These are phyloP conservation scores for Phoma herbarum DNA, from an alignment of 2,329 filamentous ascomycete genomes.

Conservation along the genomic window DNA sequence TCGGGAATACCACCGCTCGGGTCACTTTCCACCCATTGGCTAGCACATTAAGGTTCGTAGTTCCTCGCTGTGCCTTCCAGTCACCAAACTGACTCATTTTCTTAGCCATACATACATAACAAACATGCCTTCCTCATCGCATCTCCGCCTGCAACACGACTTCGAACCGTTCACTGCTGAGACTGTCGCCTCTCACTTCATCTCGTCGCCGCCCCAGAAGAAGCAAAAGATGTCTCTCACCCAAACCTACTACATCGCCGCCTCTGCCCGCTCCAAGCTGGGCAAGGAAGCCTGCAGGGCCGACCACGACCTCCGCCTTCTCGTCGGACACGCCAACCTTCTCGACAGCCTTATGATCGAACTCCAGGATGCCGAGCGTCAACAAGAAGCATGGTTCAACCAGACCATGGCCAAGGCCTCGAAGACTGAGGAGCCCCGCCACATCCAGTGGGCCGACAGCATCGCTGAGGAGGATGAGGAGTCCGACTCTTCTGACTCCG, in stretches of 20 bases:
- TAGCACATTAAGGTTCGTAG: conserved; percentile 43
- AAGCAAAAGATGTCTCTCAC: conserved; percentile 96
- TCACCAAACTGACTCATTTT: conserved; percentile 61
- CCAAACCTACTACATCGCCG: conserved; percentile 97
- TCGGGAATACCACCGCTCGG: conserved; percentile 34
- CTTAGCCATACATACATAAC: conserved; percentile 41
- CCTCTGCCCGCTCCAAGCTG: conserved; percentile 96
- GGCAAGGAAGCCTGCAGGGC: conserved; percentile 86
- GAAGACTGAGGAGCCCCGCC: conserved; percentile 68
- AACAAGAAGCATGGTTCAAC: conserved; percentile 99
- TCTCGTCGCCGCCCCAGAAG: conserved; percentile 56
- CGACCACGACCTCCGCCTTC: conserved; percentile 92
- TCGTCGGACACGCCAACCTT: conserved; percentile 98
- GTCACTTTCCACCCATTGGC: conserved; percentile 48
- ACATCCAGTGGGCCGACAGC: conserved; percentile 87
- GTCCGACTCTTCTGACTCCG: conserved; percentile 57
- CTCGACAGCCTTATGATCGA: conserved; percentile 93
- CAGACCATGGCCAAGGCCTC: conserved; percentile 83
- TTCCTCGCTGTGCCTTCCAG: conserved; percentile 40
- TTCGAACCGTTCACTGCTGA: conserved; percentile 58
- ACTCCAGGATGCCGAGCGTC: conserved; percentile 90
- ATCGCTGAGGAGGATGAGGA: conserved; percentile 78
- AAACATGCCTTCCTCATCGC: conserved; percentile 58
- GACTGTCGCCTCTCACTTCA: conserved; percentile 55
- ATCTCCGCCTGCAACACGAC: conserved; percentile 57